phyloP scores from a whole-genome alignment of 805 yeast genomes.

The Candida krabiensis region DNA sequence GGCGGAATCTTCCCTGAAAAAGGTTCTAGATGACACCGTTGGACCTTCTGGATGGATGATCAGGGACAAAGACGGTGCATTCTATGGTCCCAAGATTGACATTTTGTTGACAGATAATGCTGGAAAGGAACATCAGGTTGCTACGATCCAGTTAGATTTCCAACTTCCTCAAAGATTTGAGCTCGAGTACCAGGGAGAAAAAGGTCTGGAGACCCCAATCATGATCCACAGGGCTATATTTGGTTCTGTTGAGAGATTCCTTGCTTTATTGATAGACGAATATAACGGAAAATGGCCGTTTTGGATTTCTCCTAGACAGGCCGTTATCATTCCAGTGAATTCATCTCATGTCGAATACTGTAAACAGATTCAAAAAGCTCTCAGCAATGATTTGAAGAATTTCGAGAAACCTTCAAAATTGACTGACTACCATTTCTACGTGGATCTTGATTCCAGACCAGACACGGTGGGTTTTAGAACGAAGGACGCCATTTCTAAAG shows the following conservation, averaged over 20 bases:
- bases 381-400: slow-evolving; percentile 48
- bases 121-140: slow-evolving; percentile 86
- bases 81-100: slow-evolving; percentile 96
- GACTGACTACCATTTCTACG: slow-evolving; percentile 60
- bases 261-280: slow-evolving; percentile 88
- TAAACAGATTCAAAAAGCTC: slow-evolving; percentile 39
- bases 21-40: slow-evolving; percentile 53
- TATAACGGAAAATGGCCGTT: slow-evolving; percentile 96
- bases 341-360: slow-evolving; percentile 60
- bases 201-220: slow-evolving; percentile 70
- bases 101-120: slow-evolving; percentile 76
- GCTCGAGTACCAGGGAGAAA: slow-evolving; percentile 60
- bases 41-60: slow-evolving; percentile 60
- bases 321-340: slow-evolving; percentile 77
- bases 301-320: slow-evolving; percentile 94
- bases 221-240: slow-evolving; percentile 94
- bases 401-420: slow-evolving; percentile 50
- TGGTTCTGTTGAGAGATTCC: slow-evolving; percentile 90
- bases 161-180: slow-evolving; percentile 87
- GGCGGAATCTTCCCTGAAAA: slow-evolving; percentile 70
- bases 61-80: slow-evolving; percentile 94
- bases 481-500: slow-evolving; percentile 71
- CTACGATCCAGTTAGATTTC: slow-evolving; percentile 93
- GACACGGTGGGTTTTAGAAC: slow-evolving; percentile 82
- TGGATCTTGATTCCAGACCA: slow-evolving; percentile 71